Percentiles rank a stretch among this genome's conserved stretches.
Evolutionary conservation across 1,284 basidiomycete genomes (phyloP).

Genomic region (Ceratobasidium theobromae): DNA sequence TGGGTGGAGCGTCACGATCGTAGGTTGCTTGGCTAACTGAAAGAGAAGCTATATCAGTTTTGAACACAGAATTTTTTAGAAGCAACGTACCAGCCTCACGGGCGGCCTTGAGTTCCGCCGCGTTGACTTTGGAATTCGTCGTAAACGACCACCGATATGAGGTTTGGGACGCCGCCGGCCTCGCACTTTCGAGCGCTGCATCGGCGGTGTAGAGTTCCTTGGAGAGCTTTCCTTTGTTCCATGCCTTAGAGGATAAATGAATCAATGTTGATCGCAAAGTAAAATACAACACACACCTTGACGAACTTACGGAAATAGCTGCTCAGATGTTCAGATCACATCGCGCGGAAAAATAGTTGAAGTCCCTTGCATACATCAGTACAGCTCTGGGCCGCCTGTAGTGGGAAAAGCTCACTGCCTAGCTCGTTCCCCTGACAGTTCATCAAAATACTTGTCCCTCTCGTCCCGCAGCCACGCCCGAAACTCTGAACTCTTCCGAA

Average conservation of each 20-base stretch:
- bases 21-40: slow-evolving; percentile 13
- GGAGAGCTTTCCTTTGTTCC: slow-evolving; percentile 72
- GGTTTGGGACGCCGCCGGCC: slow-evolving; percentile 46
- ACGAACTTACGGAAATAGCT: slow-evolving; percentile 84
- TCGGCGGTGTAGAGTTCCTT: slow-evolving; percentile 39
- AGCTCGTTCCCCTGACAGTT: slow-evolving; percentile 69
- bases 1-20: neutral
- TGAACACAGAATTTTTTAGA: slow-evolving; percentile 48
- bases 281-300: slow-evolving; percentile 52
- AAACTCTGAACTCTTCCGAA: slow-evolving; percentile 75
- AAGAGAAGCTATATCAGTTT: slow-evolving; percentile 55
- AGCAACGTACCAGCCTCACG: slow-evolving; percentile 44
- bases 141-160: slow-evolving; percentile 55
- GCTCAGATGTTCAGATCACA: slow-evolving; percentile 11
- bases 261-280: neutral
- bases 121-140: slow-evolving; percentile 53
- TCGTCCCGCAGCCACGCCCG: slow-evolving; percentile 75
- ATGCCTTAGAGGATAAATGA: slow-evolving; percentile 49
- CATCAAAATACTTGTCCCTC: slow-evolving; percentile 77
- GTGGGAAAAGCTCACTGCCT: slow-evolving; percentile 56
- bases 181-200: slow-evolving; percentile 4
- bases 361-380: slow-evolving; percentile 40
- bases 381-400: slow-evolving; percentile 33
- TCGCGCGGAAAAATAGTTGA: slow-evolving; percentile 36
- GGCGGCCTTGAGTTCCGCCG: slow-evolving; percentile 56